Evolutionary conservation across 345 rosid genomes (phyloP), one percentile per base, ranked within the genome.

Genomic region (Euphorbia lathyris): DNA sequence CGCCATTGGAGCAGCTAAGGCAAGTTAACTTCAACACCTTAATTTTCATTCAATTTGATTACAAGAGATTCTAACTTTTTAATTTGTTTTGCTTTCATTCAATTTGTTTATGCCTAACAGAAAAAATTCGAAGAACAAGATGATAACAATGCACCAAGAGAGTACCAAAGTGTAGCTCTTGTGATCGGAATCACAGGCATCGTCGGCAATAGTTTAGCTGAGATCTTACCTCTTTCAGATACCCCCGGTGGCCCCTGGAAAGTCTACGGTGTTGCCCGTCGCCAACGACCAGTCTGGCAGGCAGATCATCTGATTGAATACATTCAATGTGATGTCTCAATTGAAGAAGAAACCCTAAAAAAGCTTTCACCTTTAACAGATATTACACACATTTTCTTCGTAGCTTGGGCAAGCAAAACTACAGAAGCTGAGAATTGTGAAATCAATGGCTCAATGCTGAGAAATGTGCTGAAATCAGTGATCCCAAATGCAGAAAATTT

Each of bases 191-290:
- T 86, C 22, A 93, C 96, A 1, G 96, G 97, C 42, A 90, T 93
- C 59, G 90, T 90, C 20, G 97, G 98, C 17, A 87, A 86, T 85
- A 86, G 93, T 76, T 74, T 93, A 6, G 91, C 96, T 2, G 96
- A 90, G 65, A 93, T 93, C 75, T 84, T 93, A 64, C 96, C 97
- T 0, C 89, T 84, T 19, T 69, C 93, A 47, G 93, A 89, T 47
- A 93, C 98, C 2, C 97, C 96, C 0, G 90, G 92, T 23, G 97
- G 93, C 47, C 97, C 96, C 0, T 90, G 98, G 98, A 93, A 93
- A 74, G 90, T 88, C 42, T 90, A 93, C 72, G 93, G 97, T 19
- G 93, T 90, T 7, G 97, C 97, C 19, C 85, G 92, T 16, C 88
- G 97, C n/a, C 89, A 92, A 9, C 86, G 85, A 0, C 97, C 93